Percentiles rank a stretch among this genome's conserved stretches.
phyloP scores from a whole-genome alignment of 2,329 filamentous ascomycete species.

The Piedraia hortae region DNA sequence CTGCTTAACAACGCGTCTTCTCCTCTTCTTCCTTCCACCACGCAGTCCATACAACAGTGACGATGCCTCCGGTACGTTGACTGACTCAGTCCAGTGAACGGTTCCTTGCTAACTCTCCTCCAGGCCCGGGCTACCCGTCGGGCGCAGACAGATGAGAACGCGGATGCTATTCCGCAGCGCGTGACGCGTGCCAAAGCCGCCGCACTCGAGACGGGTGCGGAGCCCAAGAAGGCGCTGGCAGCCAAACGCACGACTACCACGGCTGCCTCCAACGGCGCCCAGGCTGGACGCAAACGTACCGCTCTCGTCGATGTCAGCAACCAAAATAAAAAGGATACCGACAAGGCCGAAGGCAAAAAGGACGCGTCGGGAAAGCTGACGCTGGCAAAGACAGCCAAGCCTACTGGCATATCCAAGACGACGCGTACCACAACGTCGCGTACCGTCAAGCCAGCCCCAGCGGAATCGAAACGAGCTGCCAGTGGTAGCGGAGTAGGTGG shows the following conservation, averaged over 20 bases:
- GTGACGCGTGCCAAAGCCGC: slow-evolving; percentile 82
- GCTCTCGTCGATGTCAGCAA: slow-evolving; percentile 91
- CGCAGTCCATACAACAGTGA: too few species aligned
- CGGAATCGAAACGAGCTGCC: slow-evolving; percentile 42
- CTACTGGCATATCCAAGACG: slow-evolving; percentile 54
- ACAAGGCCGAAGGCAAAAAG: slow-evolving; percentile 33
- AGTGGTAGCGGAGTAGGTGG: slow-evolving; percentile 43
- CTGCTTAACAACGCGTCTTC: too few species aligned
- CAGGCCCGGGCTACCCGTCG: slow-evolving; percentile 48
- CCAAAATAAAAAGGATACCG: slow-evolving; percentile 46
- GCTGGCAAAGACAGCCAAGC: slow-evolving; percentile 50
- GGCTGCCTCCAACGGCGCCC: slow-evolving; percentile 19
- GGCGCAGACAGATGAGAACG: slow-evolving; percentile 70
- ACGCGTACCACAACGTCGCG: slow-evolving; percentile 26
- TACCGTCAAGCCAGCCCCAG: slow-evolving; percentile 27
- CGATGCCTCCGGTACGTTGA: slow-evolving; percentile 14
- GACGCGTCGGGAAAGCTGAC: slow-evolving; percentile 25
- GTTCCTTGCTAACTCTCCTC: slow-evolving; percentile 16
- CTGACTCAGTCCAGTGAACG: slow-evolving; percentile 2
- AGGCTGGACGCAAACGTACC: slow-evolving; percentile 34
- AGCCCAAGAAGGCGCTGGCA: slow-evolving; percentile 22
- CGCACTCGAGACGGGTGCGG: slow-evolving; percentile 32
- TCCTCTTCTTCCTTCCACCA: too few species aligned
- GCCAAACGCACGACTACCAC: slow-evolving; percentile 19
- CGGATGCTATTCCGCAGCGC: slow-evolving; percentile 53